These are phyloP conservation scores for Pulveroboletus sp. DNA, from an alignment of 768 basidiomycete species.

Conservation along the genomic window DNA sequence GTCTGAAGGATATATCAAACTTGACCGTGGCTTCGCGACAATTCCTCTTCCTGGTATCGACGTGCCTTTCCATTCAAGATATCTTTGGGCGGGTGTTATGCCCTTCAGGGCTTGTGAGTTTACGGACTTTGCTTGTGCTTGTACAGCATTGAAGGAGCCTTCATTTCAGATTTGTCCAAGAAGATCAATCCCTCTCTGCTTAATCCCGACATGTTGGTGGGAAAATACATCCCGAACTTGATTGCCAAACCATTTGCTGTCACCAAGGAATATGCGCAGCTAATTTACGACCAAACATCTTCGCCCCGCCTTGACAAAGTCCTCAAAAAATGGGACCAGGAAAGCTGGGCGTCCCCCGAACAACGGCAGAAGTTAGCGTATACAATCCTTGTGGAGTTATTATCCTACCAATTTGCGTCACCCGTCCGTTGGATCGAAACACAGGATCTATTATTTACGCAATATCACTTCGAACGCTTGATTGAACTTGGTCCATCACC, in stretches of 20 bases:
- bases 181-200: constrained; percentile 91
- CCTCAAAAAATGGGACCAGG: constrained; percentile 90
- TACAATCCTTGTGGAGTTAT: constrained; percentile 90
- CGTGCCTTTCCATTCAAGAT: constrained; percentile 99
- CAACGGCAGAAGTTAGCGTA: constrained; percentile 94
- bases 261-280: constrained; percentile 81
- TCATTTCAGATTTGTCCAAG: constrained; percentile 78
- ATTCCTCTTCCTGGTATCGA: constrained; percentile 96
- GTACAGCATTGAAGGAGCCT: not conserved
- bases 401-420: constrained; percentile 98
- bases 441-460: constrained; percentile 86
- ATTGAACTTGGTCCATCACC: constrained; percentile 97
- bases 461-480: constrained; percentile 86
- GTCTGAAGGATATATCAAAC: constrained; percentile 81
- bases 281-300: constrained; percentile 94
- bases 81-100: constrained; percentile 97
- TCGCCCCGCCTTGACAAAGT: constrained; percentile 95
- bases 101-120: constrained; percentile 91
- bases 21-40: constrained; percentile 95
- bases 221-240: constrained; percentile 96
- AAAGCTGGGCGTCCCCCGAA: constrained; percentile 73
- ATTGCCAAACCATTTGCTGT: constrained; percentile 85
- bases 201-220: constrained; percentile 91
- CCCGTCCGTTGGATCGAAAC: constrained; percentile 99
- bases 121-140: not conserved